Conservation (phyloP, 2,329 filamentous ascomycete genomes). For the Stenocarpella maydis region DNA sequence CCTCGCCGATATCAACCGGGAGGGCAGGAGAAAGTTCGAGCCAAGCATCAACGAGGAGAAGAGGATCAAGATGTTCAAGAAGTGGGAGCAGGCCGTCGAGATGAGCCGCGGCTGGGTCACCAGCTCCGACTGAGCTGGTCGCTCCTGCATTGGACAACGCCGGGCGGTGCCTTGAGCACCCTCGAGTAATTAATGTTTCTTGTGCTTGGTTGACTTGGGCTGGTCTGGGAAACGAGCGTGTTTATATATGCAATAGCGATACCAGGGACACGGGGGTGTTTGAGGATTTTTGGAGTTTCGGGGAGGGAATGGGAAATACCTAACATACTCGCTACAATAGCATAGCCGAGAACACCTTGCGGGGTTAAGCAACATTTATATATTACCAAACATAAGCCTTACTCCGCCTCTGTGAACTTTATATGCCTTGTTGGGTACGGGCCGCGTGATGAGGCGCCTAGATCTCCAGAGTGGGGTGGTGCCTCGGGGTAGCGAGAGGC, state of each 20-base stretch:
- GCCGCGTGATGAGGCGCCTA: conserved; percentile 6
- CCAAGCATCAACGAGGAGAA: conserved; percentile 64
- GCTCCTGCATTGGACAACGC: not conserved
- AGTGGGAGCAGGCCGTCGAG: conserved; percentile 66
- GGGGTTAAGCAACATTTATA: conserved; percentile 16
- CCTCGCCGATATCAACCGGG: conserved; percentile 75
- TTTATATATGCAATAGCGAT: not conserved
- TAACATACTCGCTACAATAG: conserved; percentile 17
- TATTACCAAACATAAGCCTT: conserved; percentile 1
- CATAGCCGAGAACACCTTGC: conserved; percentile 3
- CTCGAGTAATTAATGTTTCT: not conserved
- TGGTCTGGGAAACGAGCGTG: conserved; percentile 9
- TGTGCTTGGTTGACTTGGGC: conserved; percentile 7
- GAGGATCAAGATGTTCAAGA: conserved; percentile 55
- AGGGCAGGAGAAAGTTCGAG: conserved; percentile 73
- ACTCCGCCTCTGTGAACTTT: not conserved
- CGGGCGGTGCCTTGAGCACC: not conserved
- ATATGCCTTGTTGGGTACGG: conserved; percentile 2
- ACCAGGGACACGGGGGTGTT: conserved; percentile 24
- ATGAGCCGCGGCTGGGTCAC: conserved; percentile 66
- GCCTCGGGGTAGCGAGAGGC: conserved; percentile 21
- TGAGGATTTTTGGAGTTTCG: conserved; percentile 6
- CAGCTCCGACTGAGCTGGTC: conserved; percentile 38
- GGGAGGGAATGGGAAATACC: conserved; percentile 27
- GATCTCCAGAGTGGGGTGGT: conserved; percentile 8